phyloP scores from a whole-genome alignment of 345 rosid genomes.

The Brassica carinata region DNA sequence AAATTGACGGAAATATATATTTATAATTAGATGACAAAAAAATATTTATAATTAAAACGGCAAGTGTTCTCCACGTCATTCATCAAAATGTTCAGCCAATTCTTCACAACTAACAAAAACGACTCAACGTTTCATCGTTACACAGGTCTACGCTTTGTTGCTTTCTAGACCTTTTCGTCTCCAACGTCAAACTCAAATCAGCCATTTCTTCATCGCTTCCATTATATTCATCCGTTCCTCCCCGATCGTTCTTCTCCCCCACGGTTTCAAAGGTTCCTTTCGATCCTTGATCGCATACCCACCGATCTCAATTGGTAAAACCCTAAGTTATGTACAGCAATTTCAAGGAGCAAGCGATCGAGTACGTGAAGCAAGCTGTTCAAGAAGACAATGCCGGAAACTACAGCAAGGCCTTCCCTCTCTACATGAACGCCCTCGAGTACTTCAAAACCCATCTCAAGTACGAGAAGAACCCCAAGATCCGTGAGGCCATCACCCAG shows the following conservation, averaged over 20 bases:
- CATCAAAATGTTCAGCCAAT: not conserved
- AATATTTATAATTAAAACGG: not conserved
- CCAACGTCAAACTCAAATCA: not conserved
- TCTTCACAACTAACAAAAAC: not conserved
- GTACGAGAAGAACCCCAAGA: conserved; percentile 94
- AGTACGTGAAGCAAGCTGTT: conserved; percentile 93
- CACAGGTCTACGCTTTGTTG: not conserved
- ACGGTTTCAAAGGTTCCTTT: not conserved
- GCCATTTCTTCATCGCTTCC: not conserved
- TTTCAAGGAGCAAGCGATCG: conserved; percentile 94
- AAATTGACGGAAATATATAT: too few species aligned
- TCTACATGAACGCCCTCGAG: conserved; percentile 94
- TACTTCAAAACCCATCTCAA: conserved; percentile 93
- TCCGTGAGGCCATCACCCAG: conserved; percentile 75
- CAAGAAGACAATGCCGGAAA: conserved; percentile 88
- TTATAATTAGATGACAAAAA: too few species aligned
- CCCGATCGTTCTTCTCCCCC: not conserved
- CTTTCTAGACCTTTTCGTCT: not conserved
- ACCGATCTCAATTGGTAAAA: not conserved
- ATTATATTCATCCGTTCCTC: not conserved
- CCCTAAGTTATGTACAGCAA: conserved; percentile 77
- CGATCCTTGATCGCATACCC: not conserved
- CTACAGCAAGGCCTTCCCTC: conserved; percentile 80
- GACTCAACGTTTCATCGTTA: not conserved
- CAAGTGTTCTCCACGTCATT: not conserved